Percentiles rank a stretch among this genome's conserved stretches.
These are phyloP conservation scores for Vigna reflexopilosa DNA, from an alignment of 306 rosid genomes.

Conservation along the genomic window DNA sequence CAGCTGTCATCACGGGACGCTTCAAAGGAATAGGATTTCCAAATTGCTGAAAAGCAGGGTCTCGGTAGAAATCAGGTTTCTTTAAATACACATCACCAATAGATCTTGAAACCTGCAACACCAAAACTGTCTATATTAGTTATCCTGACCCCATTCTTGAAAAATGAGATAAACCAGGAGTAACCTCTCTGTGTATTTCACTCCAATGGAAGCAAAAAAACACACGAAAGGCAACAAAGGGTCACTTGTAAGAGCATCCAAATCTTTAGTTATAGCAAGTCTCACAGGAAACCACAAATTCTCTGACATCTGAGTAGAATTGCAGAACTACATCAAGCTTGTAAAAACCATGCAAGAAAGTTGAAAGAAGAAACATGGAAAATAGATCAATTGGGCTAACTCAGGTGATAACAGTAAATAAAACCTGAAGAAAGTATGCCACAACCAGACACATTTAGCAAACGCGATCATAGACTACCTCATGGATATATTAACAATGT, in stretches of 20 bases:
- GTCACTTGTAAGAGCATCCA: background rate
- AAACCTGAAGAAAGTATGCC: conserved; percentile 11
- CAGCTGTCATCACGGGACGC: conserved; percentile 91
- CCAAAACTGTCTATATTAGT: conserved; percentile 12
- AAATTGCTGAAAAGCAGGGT: conserved; percentile 76
- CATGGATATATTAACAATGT: background rate
- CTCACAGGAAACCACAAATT: conserved; percentile 19
- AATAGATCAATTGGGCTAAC: conserved; percentile 1
- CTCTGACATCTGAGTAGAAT: background rate
- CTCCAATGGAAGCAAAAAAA: conserved; percentile 7
- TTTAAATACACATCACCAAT: conserved; percentile 92
- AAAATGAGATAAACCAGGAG: background rate
- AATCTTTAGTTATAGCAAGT: background rate
- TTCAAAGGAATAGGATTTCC: conserved; percentile 75
- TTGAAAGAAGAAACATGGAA: conserved; percentile 14
- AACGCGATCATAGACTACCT: background rate
- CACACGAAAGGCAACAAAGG: conserved; percentile 16
- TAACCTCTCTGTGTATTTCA: conserved; percentile 1
- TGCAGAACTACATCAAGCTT: conserved; percentile 17
- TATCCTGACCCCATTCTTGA: conserved; percentile 33
- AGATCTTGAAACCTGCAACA: conserved; percentile 89
- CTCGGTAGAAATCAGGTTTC: conserved; percentile 81
- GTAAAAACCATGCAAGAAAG: background rate
- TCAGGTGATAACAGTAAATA: conserved; percentile 1
- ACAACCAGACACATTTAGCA: conserved; percentile 7